Conservation (phyloP, 805 yeast genomes). For the Yamadazyma ubonensis region DNA sequence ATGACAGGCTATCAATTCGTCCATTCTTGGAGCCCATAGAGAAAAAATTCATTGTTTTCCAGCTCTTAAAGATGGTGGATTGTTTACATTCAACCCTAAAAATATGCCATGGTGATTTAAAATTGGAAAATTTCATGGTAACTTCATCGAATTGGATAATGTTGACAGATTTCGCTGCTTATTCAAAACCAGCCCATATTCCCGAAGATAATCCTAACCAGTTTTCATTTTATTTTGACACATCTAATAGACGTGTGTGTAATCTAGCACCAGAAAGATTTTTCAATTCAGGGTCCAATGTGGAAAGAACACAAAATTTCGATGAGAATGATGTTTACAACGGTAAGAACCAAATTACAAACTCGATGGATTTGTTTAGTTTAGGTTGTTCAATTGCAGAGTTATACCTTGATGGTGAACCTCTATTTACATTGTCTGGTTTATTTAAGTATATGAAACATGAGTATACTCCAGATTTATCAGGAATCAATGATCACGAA, state of each 20-base stretch:
- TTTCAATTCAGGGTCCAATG: slow-evolving; percentile 27
- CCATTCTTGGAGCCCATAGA: slow-evolving; percentile 84
- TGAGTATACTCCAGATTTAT: slow-evolving; percentile 64
- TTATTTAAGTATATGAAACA: slow-evolving; percentile 75
- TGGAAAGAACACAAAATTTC: slow-evolving; percentile 18
- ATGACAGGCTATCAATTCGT: slow-evolving; percentile 80
- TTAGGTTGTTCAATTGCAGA: slow-evolving; percentile 91
- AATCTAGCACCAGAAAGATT: slow-evolving; percentile 95
- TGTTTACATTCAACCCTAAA: slow-evolving; percentile 58
- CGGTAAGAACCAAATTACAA: slow-evolving; percentile 37
- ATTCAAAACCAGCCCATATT: slow-evolving; percentile 72
- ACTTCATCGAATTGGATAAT: slow-evolving; percentile 88
- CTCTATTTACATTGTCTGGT: slow-evolving; percentile 84
- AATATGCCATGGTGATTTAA: slow-evolving; percentile 86
- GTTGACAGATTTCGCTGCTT: slow-evolving; percentile 77
- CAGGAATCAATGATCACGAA: slow-evolving; percentile 49
- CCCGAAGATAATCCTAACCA: slow-evolving; percentile 95
- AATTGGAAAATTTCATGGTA: slow-evolving; percentile 83
- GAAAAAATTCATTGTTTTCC: slow-evolving; percentile 81
- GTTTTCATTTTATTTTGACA: slow-evolving; percentile 88
- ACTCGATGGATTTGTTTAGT: slow-evolving; percentile 79
- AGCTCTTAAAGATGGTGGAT: slow-evolving; percentile 61
- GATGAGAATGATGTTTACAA: slow-evolving; percentile 22
- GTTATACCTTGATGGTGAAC: slow-evolving; percentile 79
- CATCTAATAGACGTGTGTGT: slow-evolving; percentile 81